Conservation (phyloP, 495 filamentous ascomycete genomes). For the Evansstolkia leycettana region DNA sequence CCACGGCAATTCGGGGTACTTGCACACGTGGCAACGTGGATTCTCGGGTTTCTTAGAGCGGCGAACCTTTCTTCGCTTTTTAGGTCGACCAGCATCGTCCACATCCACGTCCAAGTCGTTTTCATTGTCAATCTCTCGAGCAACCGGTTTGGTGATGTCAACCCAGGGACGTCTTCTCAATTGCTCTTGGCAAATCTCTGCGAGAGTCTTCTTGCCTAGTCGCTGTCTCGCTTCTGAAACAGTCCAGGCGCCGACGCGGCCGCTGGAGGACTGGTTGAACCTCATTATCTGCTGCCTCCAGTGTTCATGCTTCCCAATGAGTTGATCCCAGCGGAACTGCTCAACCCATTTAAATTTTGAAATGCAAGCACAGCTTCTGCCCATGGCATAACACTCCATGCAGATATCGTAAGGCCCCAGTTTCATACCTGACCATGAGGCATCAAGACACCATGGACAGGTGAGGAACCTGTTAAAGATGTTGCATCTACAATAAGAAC, state of each 20-base stretch:
- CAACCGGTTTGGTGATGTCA: slow-evolving; percentile 37
- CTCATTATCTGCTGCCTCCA: slow-evolving; percentile 69
- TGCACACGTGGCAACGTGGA: slow-evolving; percentile 68
- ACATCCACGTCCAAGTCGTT: slow-evolving; percentile 12
- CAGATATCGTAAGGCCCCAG: slow-evolving; percentile 87
- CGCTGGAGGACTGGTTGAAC: slow-evolving; percentile 46
- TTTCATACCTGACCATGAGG: slow-evolving; percentile 40
- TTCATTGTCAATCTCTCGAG: slow-evolving; percentile 3
- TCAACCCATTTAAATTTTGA: slow-evolving; percentile 83
- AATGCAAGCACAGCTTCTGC: slow-evolving; percentile 77
- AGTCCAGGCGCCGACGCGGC: slow-evolving; percentile 47
- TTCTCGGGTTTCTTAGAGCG: slow-evolving; percentile 26
- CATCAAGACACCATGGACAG: slow-evolving; percentile 61
- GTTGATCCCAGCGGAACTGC: slow-evolving; percentile 73
- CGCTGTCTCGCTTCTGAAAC: slow-evolving; percentile 51
- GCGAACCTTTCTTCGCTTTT: slow-evolving; percentile 36
- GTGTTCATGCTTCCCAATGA: slow-evolving; percentile 63
- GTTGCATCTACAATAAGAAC: slow-evolving; percentile 90
- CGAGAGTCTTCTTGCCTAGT: slow-evolving; percentile 59
- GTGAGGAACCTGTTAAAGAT: slow-evolving; percentile 96
- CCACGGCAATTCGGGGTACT: slow-evolving; percentile 60
- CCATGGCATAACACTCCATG: slow-evolving; percentile 94
- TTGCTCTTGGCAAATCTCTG: slow-evolving; percentile 84
- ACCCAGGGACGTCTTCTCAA: slow-evolving; percentile 57
- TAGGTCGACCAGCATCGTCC: slow-evolving; percentile 25